Conservation (phyloP, 2,329 filamentous ascomycete species). For the Zasmidium citrigriseum region DNA sequence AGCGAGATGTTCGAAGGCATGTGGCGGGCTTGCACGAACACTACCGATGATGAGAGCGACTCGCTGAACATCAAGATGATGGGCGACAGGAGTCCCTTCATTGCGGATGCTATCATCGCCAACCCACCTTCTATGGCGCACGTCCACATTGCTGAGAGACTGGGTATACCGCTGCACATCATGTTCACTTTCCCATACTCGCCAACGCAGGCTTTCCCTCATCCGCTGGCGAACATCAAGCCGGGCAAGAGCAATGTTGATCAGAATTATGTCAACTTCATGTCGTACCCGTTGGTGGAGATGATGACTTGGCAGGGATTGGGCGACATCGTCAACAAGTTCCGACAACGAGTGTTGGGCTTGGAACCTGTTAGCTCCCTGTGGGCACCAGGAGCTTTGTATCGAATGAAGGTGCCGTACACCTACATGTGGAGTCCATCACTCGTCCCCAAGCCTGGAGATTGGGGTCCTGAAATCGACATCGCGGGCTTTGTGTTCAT, state of each 20-base stretch:
- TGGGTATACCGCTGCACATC: slow-evolving; percentile 72
- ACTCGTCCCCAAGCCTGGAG: slow-evolving; percentile 42
- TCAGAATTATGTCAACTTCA: slow-evolving; percentile 73
- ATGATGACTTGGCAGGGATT: slow-evolving; percentile 68
- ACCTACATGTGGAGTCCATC: slow-evolving; percentile 60
- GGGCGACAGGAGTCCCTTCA: slow-evolving; percentile 61
- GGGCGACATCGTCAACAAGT: slow-evolving; percentile 75
- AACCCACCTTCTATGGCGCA: slow-evolving; percentile 80
- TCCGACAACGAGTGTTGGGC: slow-evolving; percentile 67
- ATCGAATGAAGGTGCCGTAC: slow-evolving; percentile 72
- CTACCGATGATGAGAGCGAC: slow-evolving; percentile 69
- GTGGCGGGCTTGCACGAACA: slow-evolving; percentile 75
- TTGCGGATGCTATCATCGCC: slow-evolving; percentile 80
- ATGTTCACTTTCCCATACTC: slow-evolving; percentile 67
- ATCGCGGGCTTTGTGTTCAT: slow-evolving; percentile 39
- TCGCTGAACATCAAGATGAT: slow-evolving; percentile 64
- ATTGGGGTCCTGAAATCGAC: slow-evolving; percentile 43
- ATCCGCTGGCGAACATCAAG: slow-evolving; percentile 76
- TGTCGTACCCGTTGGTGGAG: slow-evolving; percentile 77
- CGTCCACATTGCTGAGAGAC: slow-evolving; percentile 74
- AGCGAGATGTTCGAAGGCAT: slow-evolving; percentile 81
- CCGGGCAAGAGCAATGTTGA: slow-evolving; percentile 64
- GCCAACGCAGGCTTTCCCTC: slow-evolving; percentile 73
- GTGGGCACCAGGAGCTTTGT: slow-evolving; percentile 74
- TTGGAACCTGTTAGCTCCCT: slow-evolving; percentile 74